These are phyloP conservation scores for Aspergillus campestris DNA, from an alignment of 495 filamentous ascomycete genomes.

Conservation along the genomic window DNA sequence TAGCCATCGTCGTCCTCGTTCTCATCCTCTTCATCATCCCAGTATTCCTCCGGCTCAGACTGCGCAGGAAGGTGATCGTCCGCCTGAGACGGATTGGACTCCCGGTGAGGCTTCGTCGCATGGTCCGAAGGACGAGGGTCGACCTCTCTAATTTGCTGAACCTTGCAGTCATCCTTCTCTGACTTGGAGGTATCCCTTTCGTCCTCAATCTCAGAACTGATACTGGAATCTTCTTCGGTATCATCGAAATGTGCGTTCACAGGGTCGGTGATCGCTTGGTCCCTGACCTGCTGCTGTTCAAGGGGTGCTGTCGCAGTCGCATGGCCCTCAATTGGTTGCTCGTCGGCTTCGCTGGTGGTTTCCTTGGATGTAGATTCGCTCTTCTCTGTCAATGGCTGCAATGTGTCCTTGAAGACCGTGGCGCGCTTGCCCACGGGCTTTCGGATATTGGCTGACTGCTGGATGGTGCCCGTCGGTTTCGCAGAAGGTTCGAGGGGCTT, in stretches of 20 bases:
- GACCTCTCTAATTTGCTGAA: slow-evolving; percentile 10
- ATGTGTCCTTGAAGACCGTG: slow-evolving; percentile 59
- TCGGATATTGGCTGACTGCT: slow-evolving; percentile 28
- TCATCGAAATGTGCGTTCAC: slow-evolving; percentile 11
- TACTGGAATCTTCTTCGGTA: slow-evolving; percentile 7
- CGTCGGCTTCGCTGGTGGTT: slow-evolving; percentile 12
- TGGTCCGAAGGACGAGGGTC: slow-evolving; percentile 5
- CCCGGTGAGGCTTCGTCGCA: slow-evolving; percentile 4
- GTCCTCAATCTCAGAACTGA: slow-evolving; percentile 8
- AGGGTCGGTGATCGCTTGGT: slow-evolving; percentile 2
- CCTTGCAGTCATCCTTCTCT: slow-evolving; percentile 23
- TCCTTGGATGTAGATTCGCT: slow-evolving; percentile 31
- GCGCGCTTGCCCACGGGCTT: slow-evolving; percentile 51
- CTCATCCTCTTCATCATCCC: slow-evolving; percentile 70
- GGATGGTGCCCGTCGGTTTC: slow-evolving; percentile 24
- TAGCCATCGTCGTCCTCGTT: slow-evolving; percentile 79
- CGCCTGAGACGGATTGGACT: slow-evolving; percentile 7
- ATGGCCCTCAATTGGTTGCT: slow-evolving; percentile 9
- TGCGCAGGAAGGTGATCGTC: slow-evolving; percentile 17
- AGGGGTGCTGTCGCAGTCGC: slow-evolving; percentile 3
- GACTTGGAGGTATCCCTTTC: slow-evolving; percentile 9
- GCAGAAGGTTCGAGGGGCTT: slow-evolving; percentile 27
- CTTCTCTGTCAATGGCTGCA: slow-evolving; percentile 25
- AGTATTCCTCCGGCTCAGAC: slow-evolving; percentile 63
- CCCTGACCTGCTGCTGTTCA: slow-evolving; percentile 4